Base-by-base conservation (phyloP, 768 basidiomycete genomes). In the Leccinum rimulosum region DNA sequence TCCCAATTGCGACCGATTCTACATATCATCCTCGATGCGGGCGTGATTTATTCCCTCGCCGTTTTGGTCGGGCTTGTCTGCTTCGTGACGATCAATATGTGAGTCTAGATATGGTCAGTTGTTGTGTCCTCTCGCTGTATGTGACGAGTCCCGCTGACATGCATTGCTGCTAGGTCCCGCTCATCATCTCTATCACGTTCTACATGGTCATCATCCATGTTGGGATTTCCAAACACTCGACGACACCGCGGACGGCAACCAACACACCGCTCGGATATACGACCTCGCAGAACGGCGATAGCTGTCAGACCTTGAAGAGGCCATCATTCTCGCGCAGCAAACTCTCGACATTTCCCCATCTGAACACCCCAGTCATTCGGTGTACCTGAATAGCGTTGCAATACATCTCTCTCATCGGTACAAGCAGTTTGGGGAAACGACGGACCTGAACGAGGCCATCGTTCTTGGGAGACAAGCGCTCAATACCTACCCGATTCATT, bases 121-220 rank as follows among this genome's bases (percentile, higher is more conserved):
- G 15, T 53, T 17, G 10, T 55, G n/a, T 4, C 19, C 27, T 27
- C 11, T n/a, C 14, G 1, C 12, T 12, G 7, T 22, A 22, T 15
- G 31, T 17, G 31, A 22, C 11, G 15, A 36, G 22, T 22, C 22
- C 22, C 22, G 22, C 22, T 58, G 19, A 54, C 1, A 51, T 1
- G 17, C 17, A 11, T 28, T 7, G 11, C 43, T 30, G n/a, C n/a
- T 25, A 63, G 62, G 38, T 63, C 12, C 43, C 56, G n/a, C 62
- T 61, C 3, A 59, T 59, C 31, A 63, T 63, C 27, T 31, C 62
- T 27, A 59, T 63, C 51, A 63, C 57, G 8, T 63, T 63, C 33
- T 63, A 63, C 43, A 63, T 63, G 61, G 57, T 63, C 30, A 63
- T 63, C 14, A 48, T 63, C 12, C 61, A 61, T 1, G 57, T 63